Base-by-base conservation (phyloP, 805 yeast genomes). In the Candida awuae region DNA sequence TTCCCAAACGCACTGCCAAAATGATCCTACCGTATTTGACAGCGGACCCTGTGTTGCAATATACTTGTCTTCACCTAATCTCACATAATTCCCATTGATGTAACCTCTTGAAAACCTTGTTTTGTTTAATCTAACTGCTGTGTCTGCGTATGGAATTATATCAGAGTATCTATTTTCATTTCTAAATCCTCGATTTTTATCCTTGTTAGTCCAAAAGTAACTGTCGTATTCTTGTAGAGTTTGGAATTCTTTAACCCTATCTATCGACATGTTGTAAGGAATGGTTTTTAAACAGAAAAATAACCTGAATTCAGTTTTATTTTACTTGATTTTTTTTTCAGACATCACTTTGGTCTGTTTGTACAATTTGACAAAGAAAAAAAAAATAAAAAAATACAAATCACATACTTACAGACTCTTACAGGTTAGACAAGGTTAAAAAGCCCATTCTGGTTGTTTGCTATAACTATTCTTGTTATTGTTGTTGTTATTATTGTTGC, bases 31-130 rank as follows among this genome's bases (percentile, higher is more conserved):
- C 1, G 77, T 71, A 13, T 39, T 34, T 0, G 42, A 34, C n/a
- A 66, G 52, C 2, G 78, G 78, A 2, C 90, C 94, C 52, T 83
- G 94, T 2, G 82, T 66, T 0, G 86, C 84, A 23, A 83, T 78
- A 53, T 78, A 82, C 44, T 47, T 6, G 16, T 19, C 16, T 8
- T 18, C 37, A 8, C 15, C 23, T 3, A 28, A 14, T 3, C 42
- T 32, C 17, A 66, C 55, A 32, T 48, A 34, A 14, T 62, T 57
- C 2, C 69, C 71, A 48, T 66, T 66, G 28, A 65, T 63, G 42
- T 65, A 66, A 43, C 61, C 65, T 4, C 51, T 45, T 25, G 52
- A 55, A 2, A 20, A 31, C 6, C 20, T 19, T 4, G 23, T 21
- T 8, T 37, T 22, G 2, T 34, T 14, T 2, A 37, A 14, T 16